These are phyloP conservation scores for Beta lomatogona DNA, from an alignment of 179 eudicot genomes.

Conservation along the genomic window DNA sequence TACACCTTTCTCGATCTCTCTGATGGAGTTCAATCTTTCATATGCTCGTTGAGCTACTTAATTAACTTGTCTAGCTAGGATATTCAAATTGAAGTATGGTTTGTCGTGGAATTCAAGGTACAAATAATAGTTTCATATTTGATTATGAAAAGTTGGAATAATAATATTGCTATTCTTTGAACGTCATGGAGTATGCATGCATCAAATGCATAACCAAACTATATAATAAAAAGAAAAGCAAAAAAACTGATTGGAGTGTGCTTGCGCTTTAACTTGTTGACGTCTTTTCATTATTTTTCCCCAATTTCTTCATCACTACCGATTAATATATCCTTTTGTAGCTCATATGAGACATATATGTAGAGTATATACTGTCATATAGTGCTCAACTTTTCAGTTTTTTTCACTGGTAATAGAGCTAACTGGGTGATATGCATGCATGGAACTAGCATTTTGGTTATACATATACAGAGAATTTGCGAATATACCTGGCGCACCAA, in stretches of 20 bases:
- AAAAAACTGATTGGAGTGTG: background rate
- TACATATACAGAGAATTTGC: background rate
- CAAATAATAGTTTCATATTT: too few relatives aligned
- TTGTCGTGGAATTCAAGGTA: too few relatives aligned
- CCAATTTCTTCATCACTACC: background rate
- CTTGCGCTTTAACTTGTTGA: slow-evolving; percentile 1
- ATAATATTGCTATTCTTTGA: too few relatives aligned
- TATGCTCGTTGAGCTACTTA: too few relatives aligned
- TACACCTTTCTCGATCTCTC: too few relatives aligned
- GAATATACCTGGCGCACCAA: slow-evolving; percentile 4
- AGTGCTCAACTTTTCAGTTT: slow-evolving; percentile 1
- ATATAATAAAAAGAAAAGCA: too few relatives aligned
- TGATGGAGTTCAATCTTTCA: too few relatives aligned
- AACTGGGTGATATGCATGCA: background rate
- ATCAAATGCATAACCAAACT: too few relatives aligned
- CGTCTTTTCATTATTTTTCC: background rate
- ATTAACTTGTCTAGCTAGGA: too few relatives aligned
- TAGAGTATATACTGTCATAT: background rate
- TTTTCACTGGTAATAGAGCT: background rate
- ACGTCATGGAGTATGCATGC: too few relatives aligned
- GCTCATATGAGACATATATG: background rate
- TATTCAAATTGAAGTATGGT: too few relatives aligned
- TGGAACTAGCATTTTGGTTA: background rate
- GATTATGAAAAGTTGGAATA: too few relatives aligned
- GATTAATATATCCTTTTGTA: background rate